Base-by-base conservation (phyloP, 805 yeast genomes). In the Nakazawaea ernobii region DNA sequence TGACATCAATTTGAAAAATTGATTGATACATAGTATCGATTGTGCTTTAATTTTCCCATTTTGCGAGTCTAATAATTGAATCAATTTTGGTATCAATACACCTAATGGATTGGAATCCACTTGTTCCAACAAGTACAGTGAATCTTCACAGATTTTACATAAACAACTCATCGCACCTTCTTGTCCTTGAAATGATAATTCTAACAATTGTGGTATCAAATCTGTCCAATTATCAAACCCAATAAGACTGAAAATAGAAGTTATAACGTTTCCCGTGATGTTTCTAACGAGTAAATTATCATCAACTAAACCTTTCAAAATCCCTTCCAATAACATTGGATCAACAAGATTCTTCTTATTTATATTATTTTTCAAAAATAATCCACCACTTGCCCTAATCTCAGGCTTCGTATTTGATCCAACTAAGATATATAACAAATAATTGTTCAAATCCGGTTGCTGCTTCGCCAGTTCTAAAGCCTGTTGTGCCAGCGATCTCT, bases 141-240 rank as follows among this genome's bases (percentile, higher is more conserved):
- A 80, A 65, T 94, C 99, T 62, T 94, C 99, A 70, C 96, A 88
- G 43, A 94, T 85, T 62, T 91, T 89, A 35, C 85, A 73, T 51
- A 94, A 69, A 0, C 97, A 91, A 53, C 85, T 74, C 63, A 88
- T 77, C 1, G 95, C 86, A 37, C 94, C 91, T 55, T 83, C 89
- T 59, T 78, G 82, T 4, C 78, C 68, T 40, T 55, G 58, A 35
- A 62, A 57, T 0, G 69, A 59, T 59, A 90, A 65, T 44, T 76
- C 77, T 54, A 91, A 63, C 42, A 92, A 69, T 53, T 78, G 82
- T 2, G 85, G 81, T n/a, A 92, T 66, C 28, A 84, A 71, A 39
- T 72, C 75, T 2, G 94, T 90, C 96, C 96, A 88, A 27, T 71
- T 69, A 26, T 71, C 67, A 38, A 86, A 70, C 1, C 96, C 95